Base-by-base conservation (phyloP, 768 basidiomycete genomes). In the Hebeloma cylindrosporum region DNA sequence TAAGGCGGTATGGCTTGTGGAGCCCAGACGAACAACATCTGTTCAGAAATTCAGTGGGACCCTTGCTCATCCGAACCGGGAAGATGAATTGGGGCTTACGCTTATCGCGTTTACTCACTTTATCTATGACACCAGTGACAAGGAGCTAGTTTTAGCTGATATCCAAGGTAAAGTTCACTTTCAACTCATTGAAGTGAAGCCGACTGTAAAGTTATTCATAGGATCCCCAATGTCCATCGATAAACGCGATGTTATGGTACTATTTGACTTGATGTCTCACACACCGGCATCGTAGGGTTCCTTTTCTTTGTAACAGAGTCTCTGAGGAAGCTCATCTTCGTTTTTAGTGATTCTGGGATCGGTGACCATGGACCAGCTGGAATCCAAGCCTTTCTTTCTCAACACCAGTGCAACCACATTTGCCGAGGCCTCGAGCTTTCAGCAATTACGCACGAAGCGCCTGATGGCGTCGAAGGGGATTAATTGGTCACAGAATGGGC, bases 251-350 rank as follows among this genome's bases (percentile, higher is more conserved):
- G 39, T 36, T 1, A 13, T 50, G 23, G 26, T 50, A 31, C 48
- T 50, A 30, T 50, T 50, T 26, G 48, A 50, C 29, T 26, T 34
- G n/a, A 50, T 50, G 48, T 36, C 42, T 31, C 48, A 50, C 27
- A 20, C 48, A 27, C 30, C 30, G n/a, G 18, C 27, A n/a, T 25
- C 14, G 35, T 50, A 44, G 21, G 36, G 45, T 21, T 27, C 23
- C 28, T 35, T 22, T 37, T 14, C 31, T 37, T n/a, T n/a, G n/a
- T n/a, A n/a, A n/a, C n/a, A n/a, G 36, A 10, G 14, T 37, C 21
- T 37, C 9, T 3, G 21, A 4, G 36, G 26, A 22, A 14, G 36
- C 26, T 37, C 26, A 37, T 37, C 26, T 13, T 22, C 20, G 4
- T 18, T 29, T 18, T 30, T 30, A 52, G 51, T 6, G 51, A 52